Conservation (phyloP, 2,329 filamentous ascomycete species). For the Colletotrichum viniferum region DNA sequence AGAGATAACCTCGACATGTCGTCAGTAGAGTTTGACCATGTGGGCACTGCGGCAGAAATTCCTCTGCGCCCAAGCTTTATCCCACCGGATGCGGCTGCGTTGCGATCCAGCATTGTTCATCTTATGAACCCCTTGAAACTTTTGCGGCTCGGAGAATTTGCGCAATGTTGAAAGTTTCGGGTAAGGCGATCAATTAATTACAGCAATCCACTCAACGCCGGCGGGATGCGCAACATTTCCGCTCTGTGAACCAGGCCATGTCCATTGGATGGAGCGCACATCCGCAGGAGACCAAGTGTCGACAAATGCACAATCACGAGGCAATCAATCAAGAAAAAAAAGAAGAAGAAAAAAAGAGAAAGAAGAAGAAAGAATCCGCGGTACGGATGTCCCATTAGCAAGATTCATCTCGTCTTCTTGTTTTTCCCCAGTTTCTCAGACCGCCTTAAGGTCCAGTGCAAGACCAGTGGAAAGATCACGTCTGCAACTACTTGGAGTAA, state of each 20-base stretch:
- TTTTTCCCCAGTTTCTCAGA: background rate
- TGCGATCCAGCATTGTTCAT: background rate
- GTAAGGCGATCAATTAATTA: background rate
- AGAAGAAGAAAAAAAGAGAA: too few relatives aligned
- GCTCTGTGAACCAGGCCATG: background rate
- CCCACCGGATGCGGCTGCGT: background rate
- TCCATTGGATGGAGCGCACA: background rate
- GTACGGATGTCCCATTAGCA: background rate
- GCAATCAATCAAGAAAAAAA: too few relatives aligned
- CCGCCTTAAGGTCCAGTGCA: background rate
- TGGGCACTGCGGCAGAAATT: background rate
- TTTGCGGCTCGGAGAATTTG: background rate
- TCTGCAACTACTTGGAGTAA: too few relatives aligned
- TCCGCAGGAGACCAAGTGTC: background rate
- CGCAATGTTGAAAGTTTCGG: background rate
- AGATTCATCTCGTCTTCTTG: fast-evolving
- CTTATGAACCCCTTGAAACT: background rate
- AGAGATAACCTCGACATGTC: background rate
- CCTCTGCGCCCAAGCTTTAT: background rate
- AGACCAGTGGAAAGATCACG: too few relatives aligned
- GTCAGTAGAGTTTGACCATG: background rate
- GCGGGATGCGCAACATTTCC: background rate
- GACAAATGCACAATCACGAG: background rate
- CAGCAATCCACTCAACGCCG: background rate
- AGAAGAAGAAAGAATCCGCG: too few relatives aligned